These are phyloP conservation scores for Penicillium maclennaniae DNA, from an alignment of 495 filamentous ascomycete genomes.

Conservation along the genomic window DNA sequence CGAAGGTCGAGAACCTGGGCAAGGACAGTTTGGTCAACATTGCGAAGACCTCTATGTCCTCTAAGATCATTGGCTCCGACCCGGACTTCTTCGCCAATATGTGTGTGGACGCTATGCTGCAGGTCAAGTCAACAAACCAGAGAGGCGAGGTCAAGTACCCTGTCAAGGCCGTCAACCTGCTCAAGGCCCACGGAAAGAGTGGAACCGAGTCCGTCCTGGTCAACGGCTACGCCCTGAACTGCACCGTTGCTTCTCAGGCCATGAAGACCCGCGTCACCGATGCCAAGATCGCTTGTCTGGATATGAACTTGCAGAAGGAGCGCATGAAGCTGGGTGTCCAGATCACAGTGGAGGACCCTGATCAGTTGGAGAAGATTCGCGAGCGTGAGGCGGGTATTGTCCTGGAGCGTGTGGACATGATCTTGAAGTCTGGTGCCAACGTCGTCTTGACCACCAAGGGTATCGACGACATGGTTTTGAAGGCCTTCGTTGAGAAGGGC, in stretches of 20 bases:
- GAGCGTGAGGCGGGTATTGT: slow-evolving; percentile 90
- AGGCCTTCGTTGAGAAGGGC: slow-evolving; percentile 90
- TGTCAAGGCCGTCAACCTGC: slow-evolving; percentile 96
- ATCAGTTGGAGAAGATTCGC: slow-evolving; percentile 95
- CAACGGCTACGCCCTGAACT: slow-evolving; percentile 97
- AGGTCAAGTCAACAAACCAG: slow-evolving; percentile 90
- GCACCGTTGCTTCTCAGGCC: slow-evolving; percentile 95
- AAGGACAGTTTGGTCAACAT: slow-evolving; percentile 89
- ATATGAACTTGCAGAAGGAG: slow-evolving; percentile 98
- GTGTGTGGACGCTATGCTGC: slow-evolving; percentile 93
- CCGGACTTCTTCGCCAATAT: slow-evolving; percentile 97
- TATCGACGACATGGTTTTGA: slow-evolving; percentile 93
- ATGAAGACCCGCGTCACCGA: slow-evolving; percentile 93
- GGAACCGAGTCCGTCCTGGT: slow-evolving; percentile 84
- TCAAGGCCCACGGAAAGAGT: slow-evolving; percentile 97
- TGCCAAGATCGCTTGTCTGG: slow-evolving; percentile 94
- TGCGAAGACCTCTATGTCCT: slow-evolving; percentile 98
- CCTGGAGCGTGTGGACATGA: slow-evolving; percentile 92
- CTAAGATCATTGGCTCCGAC: slow-evolving; percentile 96
- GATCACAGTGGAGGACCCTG: slow-evolving; percentile 95
- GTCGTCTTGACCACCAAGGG: slow-evolving; percentile 96
- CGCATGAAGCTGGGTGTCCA: slow-evolving; percentile 98
- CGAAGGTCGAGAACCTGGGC: slow-evolving; percentile 87
- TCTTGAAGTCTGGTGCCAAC: slow-evolving; percentile 95
- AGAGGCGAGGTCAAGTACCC: slow-evolving; percentile 91